Conservation (phyloP, 2,329 filamentous ascomycete genomes). For the Aspergillus pseudotamarii region DNA sequence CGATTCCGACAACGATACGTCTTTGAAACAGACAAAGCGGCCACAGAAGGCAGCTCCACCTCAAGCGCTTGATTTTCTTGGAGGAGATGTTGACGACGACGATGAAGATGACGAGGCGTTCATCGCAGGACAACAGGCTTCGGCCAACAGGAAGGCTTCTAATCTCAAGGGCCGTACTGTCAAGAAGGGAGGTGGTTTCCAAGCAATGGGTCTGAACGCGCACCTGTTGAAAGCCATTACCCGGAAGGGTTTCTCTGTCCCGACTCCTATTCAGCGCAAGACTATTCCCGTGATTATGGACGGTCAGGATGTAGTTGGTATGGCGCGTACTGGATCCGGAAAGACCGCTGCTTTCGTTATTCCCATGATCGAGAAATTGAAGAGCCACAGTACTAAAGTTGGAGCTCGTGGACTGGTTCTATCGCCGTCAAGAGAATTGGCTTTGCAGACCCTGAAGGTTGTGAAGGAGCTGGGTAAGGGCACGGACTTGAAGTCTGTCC, state of each 20-base stretch:
- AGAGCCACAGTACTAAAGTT: slow-evolving; percentile 81
- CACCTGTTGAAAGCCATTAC: slow-evolving; percentile 87
- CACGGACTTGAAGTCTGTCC: slow-evolving; percentile 85
- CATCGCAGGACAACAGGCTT: slow-evolving; percentile 84
- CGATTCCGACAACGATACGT: slow-evolving; percentile 47
- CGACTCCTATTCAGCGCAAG: slow-evolving; percentile 96
- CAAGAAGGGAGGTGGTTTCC: slow-evolving; percentile 96
- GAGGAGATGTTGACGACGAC: slow-evolving; percentile 60
- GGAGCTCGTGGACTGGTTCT: slow-evolving; percentile 85
- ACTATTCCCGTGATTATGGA: slow-evolving; percentile 90
- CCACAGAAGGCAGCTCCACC: slow-evolving; percentile 43
- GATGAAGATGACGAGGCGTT: slow-evolving; percentile 75
- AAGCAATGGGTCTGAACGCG: slow-evolving; percentile 86
- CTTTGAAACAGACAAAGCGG: slow-evolving; percentile 52
- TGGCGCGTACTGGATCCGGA: slow-evolving; percentile 97
- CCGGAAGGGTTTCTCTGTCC: slow-evolving; percentile 91
- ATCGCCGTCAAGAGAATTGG: slow-evolving; percentile 90
- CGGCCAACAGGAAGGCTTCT: slow-evolving; percentile 80
- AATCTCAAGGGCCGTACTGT: slow-evolving; percentile 82
- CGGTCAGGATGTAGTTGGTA: slow-evolving; percentile 93
- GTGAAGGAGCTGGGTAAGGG: slow-evolving; percentile 91
- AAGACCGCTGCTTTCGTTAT: slow-evolving; percentile 99
- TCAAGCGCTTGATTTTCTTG: slow-evolving; percentile 57
- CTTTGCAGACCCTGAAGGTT: slow-evolving; percentile 92
- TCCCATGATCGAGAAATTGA: slow-evolving; percentile 94